Evolutionary conservation across 2,329 filamentous ascomycete species (phyloP).

Genomic region (Epichloe hybrida): DNA sequence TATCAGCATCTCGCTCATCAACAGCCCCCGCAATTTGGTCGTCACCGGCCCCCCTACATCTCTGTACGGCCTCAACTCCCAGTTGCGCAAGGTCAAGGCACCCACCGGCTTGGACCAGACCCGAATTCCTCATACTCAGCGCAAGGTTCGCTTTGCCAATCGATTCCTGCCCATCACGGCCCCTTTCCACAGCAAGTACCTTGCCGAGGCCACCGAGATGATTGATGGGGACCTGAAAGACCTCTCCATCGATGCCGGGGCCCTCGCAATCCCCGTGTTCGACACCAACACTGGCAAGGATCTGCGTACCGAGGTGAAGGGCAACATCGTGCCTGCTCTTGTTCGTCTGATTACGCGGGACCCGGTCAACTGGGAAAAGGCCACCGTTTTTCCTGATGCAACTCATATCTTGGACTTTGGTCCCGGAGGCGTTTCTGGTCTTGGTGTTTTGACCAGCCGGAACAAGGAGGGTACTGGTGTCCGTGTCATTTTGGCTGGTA

Average conservation of each 20-base stretch:
- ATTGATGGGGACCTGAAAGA: constrained; percentile 82
- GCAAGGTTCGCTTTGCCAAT: constrained; percentile 93
- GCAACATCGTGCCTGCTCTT: constrained; percentile 74
- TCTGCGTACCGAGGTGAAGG: constrained; percentile 53
- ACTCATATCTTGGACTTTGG: constrained; percentile 96
- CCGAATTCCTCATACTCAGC: constrained; percentile 83
- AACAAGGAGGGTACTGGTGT: constrained; percentile 99
- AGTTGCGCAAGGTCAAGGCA: constrained; percentile 92
- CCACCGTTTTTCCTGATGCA: constrained; percentile 78
- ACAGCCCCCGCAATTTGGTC: constrained; percentile 93
- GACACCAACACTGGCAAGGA: constrained; percentile 85
- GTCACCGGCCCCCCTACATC: constrained; percentile 89
- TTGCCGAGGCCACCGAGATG: constrained; percentile 65
- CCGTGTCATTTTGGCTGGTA: constrained; percentile 84
- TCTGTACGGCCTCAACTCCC: constrained; percentile 87
- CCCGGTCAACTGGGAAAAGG: constrained; percentile 89
- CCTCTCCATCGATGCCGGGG: constrained; percentile 58
- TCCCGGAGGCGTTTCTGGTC: constrained; percentile 88
- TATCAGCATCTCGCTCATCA: constrained; percentile 88
- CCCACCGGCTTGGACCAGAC: constrained; percentile 96
- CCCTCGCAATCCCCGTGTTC: constrained; percentile 73
- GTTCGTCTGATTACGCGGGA: constrained; percentile 91
- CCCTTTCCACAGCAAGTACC: constrained; percentile 95
- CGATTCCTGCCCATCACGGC: constrained; percentile 95
- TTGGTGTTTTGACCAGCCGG: constrained; percentile 90